These are phyloP conservation scores for Xylariaceae sp. DNA, from an alignment of 2,329 filamentous ascomycete species.

Conservation along the genomic window DNA sequence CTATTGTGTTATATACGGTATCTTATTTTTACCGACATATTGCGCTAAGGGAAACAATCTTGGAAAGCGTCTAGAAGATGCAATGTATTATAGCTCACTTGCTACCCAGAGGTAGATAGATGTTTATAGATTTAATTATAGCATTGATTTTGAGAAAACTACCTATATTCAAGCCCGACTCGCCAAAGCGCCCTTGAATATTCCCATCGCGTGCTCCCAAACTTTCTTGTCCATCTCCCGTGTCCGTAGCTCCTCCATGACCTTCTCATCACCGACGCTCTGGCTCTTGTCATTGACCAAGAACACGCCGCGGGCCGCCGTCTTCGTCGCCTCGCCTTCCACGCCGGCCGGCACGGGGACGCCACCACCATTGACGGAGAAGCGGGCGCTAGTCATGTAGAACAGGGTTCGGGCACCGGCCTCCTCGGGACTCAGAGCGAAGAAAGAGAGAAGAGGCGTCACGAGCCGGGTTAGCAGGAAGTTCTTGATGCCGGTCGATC, in stretches of 20 bases:
- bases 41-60: too few relatives aligned
- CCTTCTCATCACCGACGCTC: constrained; percentile 41
- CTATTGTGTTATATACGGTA: too few relatives aligned
- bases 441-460: constrained; percentile 39
- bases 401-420: constrained; percentile 45
- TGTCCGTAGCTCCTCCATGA: constrained; percentile 38
- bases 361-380: too few relatives aligned
- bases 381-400: constrained; percentile 44
- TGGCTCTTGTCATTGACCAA: constrained; percentile 43
- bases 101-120: too few relatives aligned
- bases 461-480: constrained; percentile 43
- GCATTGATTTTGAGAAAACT: too few relatives aligned
- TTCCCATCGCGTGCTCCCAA: constrained; percentile 45
- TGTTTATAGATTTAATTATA: too few relatives aligned
- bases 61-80: too few relatives aligned
- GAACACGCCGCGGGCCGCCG: constrained; percentile 40
- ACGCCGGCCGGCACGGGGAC: constrained; percentile 41
- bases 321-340: constrained; percentile 38
- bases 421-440: constrained; percentile 40
- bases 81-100: too few relatives aligned
- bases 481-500: too few relatives aligned
- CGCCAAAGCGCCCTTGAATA: too few relatives aligned
- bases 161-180: too few relatives aligned
- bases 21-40: too few relatives aligned
- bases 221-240: constrained; percentile 38